Percentiles rank a stretch among this genome's conserved stretches.
phyloP scores from a whole-genome alignment of 352 stramenopile species.

The Pythium aphanidermatum region DNA sequence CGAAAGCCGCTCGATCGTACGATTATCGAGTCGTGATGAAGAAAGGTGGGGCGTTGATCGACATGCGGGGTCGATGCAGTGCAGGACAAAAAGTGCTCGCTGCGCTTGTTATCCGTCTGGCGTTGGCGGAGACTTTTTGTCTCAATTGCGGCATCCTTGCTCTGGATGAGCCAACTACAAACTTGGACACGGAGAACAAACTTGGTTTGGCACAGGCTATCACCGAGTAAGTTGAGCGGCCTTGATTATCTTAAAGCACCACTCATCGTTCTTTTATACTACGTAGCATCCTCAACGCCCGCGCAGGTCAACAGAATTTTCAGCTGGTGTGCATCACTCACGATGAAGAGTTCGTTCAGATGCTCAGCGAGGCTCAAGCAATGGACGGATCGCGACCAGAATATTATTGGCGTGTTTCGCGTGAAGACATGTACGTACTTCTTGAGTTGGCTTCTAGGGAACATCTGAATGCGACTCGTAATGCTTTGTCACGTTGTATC shows the following conservation, averaged over 20 bases:
- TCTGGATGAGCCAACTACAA: slow-evolving; percentile 99
- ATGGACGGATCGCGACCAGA: slow-evolving; percentile 71
- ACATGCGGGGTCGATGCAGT: slow-evolving; percentile 99
- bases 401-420: slow-evolving; percentile 78
- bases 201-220: slow-evolving; percentile 85
- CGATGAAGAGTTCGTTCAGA: slow-evolving; percentile 95
- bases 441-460: neutral
- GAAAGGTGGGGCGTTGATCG: slow-evolving; percentile 92
- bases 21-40: slow-evolving; percentile 99
- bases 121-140: slow-evolving; percentile 98
- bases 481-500: slow-evolving; percentile 1
- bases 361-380: slow-evolving; percentile 74
- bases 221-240: slow-evolving; percentile 50
- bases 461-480: neutral
- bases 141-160: slow-evolving; percentile 97
- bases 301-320: slow-evolving; percentile 96
- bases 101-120: slow-evolving; percentile 96
- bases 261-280: slow-evolving; percentile 10
- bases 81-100: slow-evolving; percentile 96
- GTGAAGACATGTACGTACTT: slow-evolving; percentile 68
- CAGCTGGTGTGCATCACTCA: slow-evolving; percentile 99
- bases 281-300: slow-evolving; percentile 90
- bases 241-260: neutral
- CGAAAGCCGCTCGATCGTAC: slow-evolving; percentile 83
- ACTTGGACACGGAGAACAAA: slow-evolving; percentile 97